Conservation (phyloP, 768 basidiomycete species). For the Leccinum disarticulatum region DNA sequence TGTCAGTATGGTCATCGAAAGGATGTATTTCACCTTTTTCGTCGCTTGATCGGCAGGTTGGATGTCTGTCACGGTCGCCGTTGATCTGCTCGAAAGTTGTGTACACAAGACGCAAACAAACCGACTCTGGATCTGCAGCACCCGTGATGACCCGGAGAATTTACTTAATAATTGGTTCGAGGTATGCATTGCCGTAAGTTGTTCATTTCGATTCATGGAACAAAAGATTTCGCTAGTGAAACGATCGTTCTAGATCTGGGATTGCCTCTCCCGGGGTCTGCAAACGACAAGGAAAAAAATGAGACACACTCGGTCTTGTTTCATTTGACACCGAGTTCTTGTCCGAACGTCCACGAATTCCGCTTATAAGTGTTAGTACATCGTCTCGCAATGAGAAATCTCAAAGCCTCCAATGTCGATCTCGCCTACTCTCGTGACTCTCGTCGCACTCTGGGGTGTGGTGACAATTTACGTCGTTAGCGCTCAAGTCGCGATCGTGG, state of each 20-base stretch:
- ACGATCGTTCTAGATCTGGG: too few species aligned
- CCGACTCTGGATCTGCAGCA: too few species aligned
- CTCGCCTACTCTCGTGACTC: constrained; percentile 11
- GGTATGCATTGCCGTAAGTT: too few species aligned
- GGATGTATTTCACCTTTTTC: too few species aligned
- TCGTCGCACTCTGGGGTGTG: constrained; percentile 24
- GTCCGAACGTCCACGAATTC: constrained; percentile 3
- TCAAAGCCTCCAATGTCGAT: constrained; percentile 14
- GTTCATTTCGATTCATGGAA: background rate
- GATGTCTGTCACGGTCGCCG: too few species aligned
- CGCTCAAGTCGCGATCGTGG: constrained; percentile 9
- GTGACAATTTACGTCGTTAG: constrained; percentile 20
- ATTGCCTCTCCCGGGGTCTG: constrained; percentile 1
- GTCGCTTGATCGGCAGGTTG: too few species aligned
- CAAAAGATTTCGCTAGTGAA: constrained; percentile 3
- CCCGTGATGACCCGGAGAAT: too few species aligned
- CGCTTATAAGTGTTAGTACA: constrained; percentile 14
- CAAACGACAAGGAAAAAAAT: constrained; percentile 9
- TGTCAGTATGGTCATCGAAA: too few species aligned
- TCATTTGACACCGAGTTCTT: background rate
- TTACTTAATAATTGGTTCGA: too few species aligned
- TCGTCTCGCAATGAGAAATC: constrained; percentile 4
- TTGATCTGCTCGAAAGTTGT: too few species aligned
- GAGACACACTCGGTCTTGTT: constrained; percentile 16
- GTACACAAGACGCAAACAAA: too few species aligned